A percentile compares a stretch with the other conserved stretches of the same genome.
Evolutionary conservation across 2,329 filamentous ascomycete genomes (phyloP).

Genomic region (Coniochaeta sp.): DNA sequence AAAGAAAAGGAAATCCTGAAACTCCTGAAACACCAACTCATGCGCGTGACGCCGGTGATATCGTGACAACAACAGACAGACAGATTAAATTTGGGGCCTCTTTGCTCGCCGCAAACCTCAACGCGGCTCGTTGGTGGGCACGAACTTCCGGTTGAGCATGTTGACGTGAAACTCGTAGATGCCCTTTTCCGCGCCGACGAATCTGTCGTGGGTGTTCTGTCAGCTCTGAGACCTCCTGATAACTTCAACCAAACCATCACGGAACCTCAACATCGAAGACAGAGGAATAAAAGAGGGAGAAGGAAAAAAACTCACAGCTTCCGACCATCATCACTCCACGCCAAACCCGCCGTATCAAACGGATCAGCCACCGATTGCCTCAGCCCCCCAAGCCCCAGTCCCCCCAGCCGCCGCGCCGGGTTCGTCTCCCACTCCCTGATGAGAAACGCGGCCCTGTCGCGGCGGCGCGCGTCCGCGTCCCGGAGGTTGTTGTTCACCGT

Average conservation of each 20-base stretch:
- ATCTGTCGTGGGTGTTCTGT: constrained; percentile 37
- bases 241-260: too few species aligned
- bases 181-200: constrained; percentile 61
- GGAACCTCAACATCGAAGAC: not conserved
- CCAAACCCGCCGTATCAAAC: constrained; percentile 53
- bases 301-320: constrained; percentile 39
- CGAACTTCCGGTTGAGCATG: constrained; percentile 50
- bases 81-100: too few species aligned
- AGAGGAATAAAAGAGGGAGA: not conserved
- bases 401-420: constrained; percentile 17
- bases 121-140: constrained; percentile 35
- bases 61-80: not conserved
- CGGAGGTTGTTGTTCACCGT: not conserved
- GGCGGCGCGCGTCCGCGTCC: constrained; percentile 8
- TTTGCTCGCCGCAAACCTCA: not conserved
- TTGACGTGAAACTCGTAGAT: constrained; percentile 70
- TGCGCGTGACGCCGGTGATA: not conserved
- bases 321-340: constrained; percentile 55
- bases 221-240: too few species aligned
- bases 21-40: not conserved
- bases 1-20: too few species aligned
- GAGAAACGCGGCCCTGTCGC: constrained; percentile 13
- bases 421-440: constrained; percentile 20
- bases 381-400: constrained; percentile 7
- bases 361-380: constrained; percentile 30